Conservation (phyloP, 257 asterid genomes). For the Gentiana straminea region DNA sequence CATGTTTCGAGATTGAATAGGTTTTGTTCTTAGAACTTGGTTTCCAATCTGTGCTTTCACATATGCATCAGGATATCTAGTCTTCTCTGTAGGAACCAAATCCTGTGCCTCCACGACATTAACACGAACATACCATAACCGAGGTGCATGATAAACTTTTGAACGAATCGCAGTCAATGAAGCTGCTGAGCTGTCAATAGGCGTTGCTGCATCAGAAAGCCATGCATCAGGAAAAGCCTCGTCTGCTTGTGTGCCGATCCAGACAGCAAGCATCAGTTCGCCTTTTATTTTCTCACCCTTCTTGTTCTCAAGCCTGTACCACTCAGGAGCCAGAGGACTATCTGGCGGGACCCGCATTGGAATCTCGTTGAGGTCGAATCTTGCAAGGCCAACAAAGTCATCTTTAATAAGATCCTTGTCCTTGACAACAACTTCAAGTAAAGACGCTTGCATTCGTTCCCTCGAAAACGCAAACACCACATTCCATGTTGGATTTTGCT, state of each 20-base stretch:
- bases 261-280: conserved; percentile 83
- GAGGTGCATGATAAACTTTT: conserved; percentile 85
- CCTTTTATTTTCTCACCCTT: conserved; percentile 78
- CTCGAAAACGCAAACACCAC: conserved; percentile 81
- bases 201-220: conserved; percentile 84
- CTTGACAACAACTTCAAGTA: conserved; percentile 73
- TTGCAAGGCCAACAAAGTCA: conserved; percentile 60
- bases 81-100: conserved; percentile 55
- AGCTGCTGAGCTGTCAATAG: conserved; percentile 64
- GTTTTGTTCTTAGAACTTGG: conserved; percentile 76
- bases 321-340: conserved; percentile 89
- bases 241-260: conserved; percentile 94
- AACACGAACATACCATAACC: conserved; percentile 84
- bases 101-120: conserved; percentile 89
- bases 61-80: conserved; percentile 65
- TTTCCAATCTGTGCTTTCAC: conserved; percentile 87
- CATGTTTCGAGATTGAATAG: conserved; percentile 53
- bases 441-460: conserved; percentile 84
- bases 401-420: conserved; percentile 78
- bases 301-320: conserved; percentile 80
- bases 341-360: conserved; percentile 91
- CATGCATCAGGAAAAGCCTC: conserved; percentile 94
- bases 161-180: conserved; percentile 66
- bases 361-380: conserved; percentile 75
- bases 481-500: conserved; percentile 69